Conservation (phyloP, 495 filamentous ascomycete genomes). For the Trichodelitschia bisporula region DNA sequence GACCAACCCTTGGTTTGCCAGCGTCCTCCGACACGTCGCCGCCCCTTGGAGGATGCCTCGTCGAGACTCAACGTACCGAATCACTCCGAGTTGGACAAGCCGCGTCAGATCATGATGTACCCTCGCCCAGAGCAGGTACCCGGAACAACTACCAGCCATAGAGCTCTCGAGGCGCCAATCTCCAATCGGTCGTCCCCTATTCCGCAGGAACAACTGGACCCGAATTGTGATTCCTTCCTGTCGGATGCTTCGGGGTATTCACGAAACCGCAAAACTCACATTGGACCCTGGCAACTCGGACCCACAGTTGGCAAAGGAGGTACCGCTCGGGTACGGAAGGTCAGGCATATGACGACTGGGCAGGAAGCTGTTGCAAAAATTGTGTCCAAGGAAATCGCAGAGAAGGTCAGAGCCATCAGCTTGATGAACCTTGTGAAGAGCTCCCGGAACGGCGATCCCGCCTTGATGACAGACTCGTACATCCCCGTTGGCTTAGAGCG, state of each 20-base stretch:
- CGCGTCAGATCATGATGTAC: too few relatives aligned
- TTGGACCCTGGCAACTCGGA: constrained; percentile 79
- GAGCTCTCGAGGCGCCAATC: too few relatives aligned
- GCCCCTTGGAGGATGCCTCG: too few relatives aligned
- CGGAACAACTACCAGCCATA: too few relatives aligned
- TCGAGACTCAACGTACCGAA: too few relatives aligned
- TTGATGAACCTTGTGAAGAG: constrained; percentile 35
- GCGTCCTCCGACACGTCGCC: too few relatives aligned
- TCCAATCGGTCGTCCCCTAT: too few relatives aligned
- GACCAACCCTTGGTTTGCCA: too few relatives aligned
- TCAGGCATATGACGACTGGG: constrained; percentile 46
- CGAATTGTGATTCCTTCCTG: constrained; percentile 45
- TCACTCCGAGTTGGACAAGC: too few relatives aligned
- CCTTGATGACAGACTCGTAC: constrained; percentile 19
- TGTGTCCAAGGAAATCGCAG: constrained; percentile 49
- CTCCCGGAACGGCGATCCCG: constrained; percentile 8
- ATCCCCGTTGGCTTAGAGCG: constrained; percentile 77
- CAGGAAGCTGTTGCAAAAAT: constrained; percentile 84
- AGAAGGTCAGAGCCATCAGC: constrained; percentile 47
- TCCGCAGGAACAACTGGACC: constrained; percentile 25
- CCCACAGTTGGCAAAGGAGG: constrained; percentile 67
- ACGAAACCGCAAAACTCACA: constrained; percentile 40
- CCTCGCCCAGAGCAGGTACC: too few relatives aligned
- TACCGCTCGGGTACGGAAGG: constrained; percentile 60
- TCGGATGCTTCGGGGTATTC: constrained; percentile 40